A percentile compares a stretch with the other conserved stretches of the same genome.
These are phyloP conservation scores for Botrytis elliptica DNA, from an alignment of 2,329 filamentous ascomycete species.

Conservation along the genomic window DNA sequence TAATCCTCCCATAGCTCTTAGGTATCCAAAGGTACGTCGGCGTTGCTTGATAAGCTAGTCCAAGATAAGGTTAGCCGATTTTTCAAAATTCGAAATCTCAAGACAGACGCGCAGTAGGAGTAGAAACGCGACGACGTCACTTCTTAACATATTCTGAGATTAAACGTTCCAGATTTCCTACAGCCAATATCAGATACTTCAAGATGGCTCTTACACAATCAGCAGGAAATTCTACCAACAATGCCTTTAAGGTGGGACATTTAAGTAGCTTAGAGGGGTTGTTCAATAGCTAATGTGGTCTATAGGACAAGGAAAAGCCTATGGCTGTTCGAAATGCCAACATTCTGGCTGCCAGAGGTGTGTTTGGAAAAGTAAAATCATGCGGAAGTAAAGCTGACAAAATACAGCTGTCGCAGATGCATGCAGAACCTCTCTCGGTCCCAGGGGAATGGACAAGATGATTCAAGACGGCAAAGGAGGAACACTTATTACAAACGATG, in stretches of 20 bases:
- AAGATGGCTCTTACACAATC: constrained; percentile 47
- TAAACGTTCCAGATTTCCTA: constrained; percentile 19
- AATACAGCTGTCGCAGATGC: constrained; percentile 86
- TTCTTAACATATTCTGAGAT: constrained; percentile 18
- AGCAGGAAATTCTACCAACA: constrained; percentile 52
- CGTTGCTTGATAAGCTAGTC: constrained; percentile 22
- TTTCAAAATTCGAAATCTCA: constrained; percentile 20
- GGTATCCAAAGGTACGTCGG: constrained; percentile 24
- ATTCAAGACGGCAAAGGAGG: constrained; percentile 77
- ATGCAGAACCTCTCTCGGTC: constrained; percentile 80
- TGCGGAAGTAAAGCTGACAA: constrained; percentile 32
- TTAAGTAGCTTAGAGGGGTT: constrained; percentile 26
- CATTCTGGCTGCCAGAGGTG: constrained; percentile 95
- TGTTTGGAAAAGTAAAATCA: constrained; percentile 29
- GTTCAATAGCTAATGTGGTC: constrained; percentile 32
- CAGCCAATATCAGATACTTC: constrained; percentile 29
- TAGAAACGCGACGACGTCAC: constrained; percentile 25
- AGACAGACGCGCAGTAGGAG: constrained; percentile 18
- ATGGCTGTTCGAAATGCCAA: constrained; percentile 94
- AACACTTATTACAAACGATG: constrained; percentile 99
- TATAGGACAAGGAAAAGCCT: constrained; percentile 89
- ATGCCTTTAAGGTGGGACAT: constrained; percentile 56
- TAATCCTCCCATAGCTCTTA: constrained; percentile 23
- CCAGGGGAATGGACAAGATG: constrained; percentile 39
- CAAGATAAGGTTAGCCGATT: constrained; percentile 18